Evolutionary conservation across 352 stramenopile genomes (phyloP), one percentile per base, ranked within the genome.

Genomic region (Phytophthora macrochlamydospora): DNA sequence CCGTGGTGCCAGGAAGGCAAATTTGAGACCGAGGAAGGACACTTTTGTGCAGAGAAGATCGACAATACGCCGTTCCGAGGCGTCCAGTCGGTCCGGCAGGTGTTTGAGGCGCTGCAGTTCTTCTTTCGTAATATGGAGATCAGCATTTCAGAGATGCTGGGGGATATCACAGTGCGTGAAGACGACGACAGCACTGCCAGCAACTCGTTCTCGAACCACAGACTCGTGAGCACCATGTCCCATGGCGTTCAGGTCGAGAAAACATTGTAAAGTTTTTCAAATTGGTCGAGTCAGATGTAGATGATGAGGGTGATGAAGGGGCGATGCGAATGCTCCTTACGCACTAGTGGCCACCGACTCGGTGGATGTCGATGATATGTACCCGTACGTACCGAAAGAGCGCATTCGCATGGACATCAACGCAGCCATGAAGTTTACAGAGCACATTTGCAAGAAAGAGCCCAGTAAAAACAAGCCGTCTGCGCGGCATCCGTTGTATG

Each of bases 51-150:
- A 11, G 70, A 83, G 18, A 84, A 82, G 49, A 87, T 87, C 53
- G 79, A 87, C 43, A 81, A 83, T 37, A 78, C 79, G 33, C 81
- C 78, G 40, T 88, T 90, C 38, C 38, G 60, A 6, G 71, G 66
- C 7, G 67, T 73, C 4, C 31, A 62, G 3, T 76, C 67, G 0
- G 72, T 89, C 7, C 62, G 69, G 1, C 71, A 84, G 31, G 75
- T 91, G 31, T 87, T 83, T 31, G 80, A 90, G 33, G 80, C 83
- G 12, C 72, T 86, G 29, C 67, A 73, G 56, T 81, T 78, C 53
- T 90, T 81, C 67, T 73, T 85, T n/a, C 44, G 65, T n/a, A 89
- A 87, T 40, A 76, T 85, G 52, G 80, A 91, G 49, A 80, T 85
- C 45, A 81, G 56, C 32, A 79, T 89, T 59, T 87, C 80, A 0